Conservation (phyloP, 176 grass and related monocot species). For the Triticum dicoccoides region DNA sequence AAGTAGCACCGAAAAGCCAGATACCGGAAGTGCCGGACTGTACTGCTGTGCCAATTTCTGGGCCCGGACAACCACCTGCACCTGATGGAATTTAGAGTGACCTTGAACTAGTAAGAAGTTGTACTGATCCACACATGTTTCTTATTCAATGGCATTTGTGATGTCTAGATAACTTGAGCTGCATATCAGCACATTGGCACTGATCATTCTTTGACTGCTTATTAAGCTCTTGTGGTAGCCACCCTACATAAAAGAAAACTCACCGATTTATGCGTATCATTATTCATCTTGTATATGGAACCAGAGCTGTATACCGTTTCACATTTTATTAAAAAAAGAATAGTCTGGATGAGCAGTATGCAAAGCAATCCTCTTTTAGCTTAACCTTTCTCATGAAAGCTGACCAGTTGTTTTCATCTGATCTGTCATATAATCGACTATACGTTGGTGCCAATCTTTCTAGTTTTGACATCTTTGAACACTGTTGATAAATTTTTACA, state of each 20-base stretch:
- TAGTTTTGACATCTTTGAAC: background rate
- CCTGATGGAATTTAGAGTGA: constrained; percentile 42
- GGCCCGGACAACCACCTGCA: constrained; percentile 15
- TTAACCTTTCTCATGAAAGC: constrained; percentile 29
- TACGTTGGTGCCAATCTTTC: background rate
- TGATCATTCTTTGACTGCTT: constrained; percentile 14
- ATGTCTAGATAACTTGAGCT: constrained; percentile 1
- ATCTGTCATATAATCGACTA: background rate
- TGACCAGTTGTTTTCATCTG: constrained; percentile 31
- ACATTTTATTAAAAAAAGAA: background rate
- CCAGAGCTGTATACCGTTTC: background rate
- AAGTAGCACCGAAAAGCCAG: constrained; percentile 34
- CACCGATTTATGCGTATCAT: background rate
- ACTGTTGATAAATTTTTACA: background rate
- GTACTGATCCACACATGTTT: background rate
- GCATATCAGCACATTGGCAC: background rate
- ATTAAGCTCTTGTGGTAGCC: constrained; percentile 18
- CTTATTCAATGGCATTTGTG: background rate
- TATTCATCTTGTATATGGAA: background rate
- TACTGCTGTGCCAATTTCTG: constrained; percentile 37
- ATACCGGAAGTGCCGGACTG: constrained; percentile 21
- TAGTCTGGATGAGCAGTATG: background rate
- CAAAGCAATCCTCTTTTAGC: background rate
- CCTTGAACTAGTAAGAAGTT: constrained; percentile 20
- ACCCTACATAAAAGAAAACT: background rate